phyloP scores from a whole-genome alignment of 352 stramenopile species.

The Globisporangium barbulae region DNA sequence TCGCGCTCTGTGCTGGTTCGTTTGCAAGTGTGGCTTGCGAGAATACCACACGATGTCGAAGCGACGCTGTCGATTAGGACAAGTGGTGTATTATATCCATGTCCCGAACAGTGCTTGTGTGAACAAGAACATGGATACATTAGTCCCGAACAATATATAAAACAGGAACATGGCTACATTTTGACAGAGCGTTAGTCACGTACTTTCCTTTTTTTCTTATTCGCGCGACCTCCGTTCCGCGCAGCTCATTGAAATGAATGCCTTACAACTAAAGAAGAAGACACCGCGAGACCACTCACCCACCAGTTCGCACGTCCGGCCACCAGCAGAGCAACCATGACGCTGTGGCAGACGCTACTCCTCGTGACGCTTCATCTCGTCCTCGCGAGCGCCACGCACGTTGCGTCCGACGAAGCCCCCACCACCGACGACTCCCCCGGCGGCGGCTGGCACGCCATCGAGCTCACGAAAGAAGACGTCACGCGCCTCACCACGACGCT shows the following conservation, averaged over 20 bases:
- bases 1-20: not conserved
- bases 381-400: not conserved
- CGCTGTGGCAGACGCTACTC: not conserved
- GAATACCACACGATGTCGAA: not conserved
- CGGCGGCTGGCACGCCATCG: conserved; percentile 3
- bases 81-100: no score
- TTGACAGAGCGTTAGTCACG: not conserved
- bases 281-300: not conserved
- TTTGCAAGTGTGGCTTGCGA: not conserved
- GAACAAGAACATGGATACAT: not conserved
- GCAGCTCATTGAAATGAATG: no score
- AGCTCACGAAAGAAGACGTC: conserved; percentile 5
- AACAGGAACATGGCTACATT: not conserved
- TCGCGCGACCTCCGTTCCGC: no score
- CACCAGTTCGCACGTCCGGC: not conserved
- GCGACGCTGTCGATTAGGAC: no score
- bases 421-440: not conserved
- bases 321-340: not conserved
- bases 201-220: not conserved
- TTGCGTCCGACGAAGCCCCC: not conserved
- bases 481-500: conserved; percentile 6
- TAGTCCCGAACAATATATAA: not conserved
- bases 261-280: not conserved
- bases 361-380: not conserved
- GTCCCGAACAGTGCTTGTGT: not conserved